These are phyloP conservation scores for Pestalotiopsis sp. DNA, from an alignment of 2,329 filamentous ascomycete genomes.

Conservation along the genomic window DNA sequence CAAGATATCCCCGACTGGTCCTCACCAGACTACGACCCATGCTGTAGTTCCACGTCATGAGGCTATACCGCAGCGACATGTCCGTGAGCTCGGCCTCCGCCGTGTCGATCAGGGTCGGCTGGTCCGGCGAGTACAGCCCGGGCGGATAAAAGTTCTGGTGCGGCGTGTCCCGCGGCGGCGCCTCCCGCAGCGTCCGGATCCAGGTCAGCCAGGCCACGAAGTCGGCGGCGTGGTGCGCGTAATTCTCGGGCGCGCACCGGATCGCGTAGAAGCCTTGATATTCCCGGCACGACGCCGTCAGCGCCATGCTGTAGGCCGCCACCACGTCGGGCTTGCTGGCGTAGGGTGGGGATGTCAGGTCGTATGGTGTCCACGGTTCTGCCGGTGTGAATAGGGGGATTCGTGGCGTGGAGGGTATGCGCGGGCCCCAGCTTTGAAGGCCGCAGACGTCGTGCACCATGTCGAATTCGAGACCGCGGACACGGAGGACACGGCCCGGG, in stretches of 20 bases:
- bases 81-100: not conserved
- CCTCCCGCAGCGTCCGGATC: not conserved
- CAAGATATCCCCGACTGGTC: slow-evolving; percentile 4
- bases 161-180: not conserved
- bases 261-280: not conserved
- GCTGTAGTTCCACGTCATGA: not conserved
- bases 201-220: slow-evolving; percentile 10
- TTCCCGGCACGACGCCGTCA: slow-evolving; percentile 5
- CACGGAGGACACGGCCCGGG: not conserved
- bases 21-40: not conserved
- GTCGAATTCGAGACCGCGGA: not conserved
- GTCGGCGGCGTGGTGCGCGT: not conserved
- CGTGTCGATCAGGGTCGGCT: slow-evolving; percentile 1
- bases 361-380: not conserved
- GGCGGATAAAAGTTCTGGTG: slow-evolving; percentile 9
- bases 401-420: not conserved
- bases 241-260: not conserved
- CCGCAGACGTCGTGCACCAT: not conserved
- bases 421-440: not conserved
- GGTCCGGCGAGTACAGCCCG: slow-evolving; percentile 1
- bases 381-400: not conserved
- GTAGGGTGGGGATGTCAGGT: not conserved
- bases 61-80: slow-evolving; percentile 3
- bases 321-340: not conserved
- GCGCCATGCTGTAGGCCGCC: slow-evolving; percentile 4